Conservation (phyloP, 371 early-diverging fungal genomes). For the Mortierella sp. region DNA sequence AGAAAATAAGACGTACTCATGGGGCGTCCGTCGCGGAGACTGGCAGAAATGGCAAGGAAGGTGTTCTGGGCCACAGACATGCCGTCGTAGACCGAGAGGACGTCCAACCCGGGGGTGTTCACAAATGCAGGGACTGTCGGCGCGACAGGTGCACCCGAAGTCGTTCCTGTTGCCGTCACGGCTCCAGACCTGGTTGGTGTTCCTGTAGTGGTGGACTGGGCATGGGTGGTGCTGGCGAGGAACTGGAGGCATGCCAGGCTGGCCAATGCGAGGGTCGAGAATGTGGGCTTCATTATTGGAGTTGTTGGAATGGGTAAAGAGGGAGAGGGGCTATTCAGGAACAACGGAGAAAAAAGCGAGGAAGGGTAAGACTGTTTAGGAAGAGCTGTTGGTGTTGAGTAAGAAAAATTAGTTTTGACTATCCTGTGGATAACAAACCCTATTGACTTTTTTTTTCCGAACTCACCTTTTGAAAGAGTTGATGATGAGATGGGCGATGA, state of each 20-base stretch:
- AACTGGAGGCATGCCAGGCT: conserved; percentile 28
- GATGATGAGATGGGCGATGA: neutral
- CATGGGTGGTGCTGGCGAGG: conserved; percentile 16
- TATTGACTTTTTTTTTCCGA: too few species aligned
- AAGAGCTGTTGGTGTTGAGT: neutral
- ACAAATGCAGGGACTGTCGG: conserved; percentile 20
- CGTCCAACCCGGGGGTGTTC: conserved; percentile 41
- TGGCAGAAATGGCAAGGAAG: conserved; percentile 31
- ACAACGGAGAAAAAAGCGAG: neutral
- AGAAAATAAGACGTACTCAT: conserved; percentile 21
- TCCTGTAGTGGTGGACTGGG: conserved; percentile 12
- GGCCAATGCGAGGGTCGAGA: conserved; percentile 19
- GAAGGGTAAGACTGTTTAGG: neutral
- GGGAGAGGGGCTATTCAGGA: conserved; percentile 3
- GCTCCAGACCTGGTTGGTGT: neutral
- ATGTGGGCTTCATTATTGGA: conserved; percentile 27
- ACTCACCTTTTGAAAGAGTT: too few species aligned
- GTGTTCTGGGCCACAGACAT: conserved; percentile 29
- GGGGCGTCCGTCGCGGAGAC: neutral
- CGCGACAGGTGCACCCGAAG: conserved; percentile 5
- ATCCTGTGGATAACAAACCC: neutral
- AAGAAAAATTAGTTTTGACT: neutral
- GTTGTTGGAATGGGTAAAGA: neutral
- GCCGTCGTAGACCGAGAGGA: conserved; percentile 22
- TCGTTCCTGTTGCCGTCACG: neutral